A percentile compares a stretch with the other conserved stretches of the same genome.
These are phyloP conservation scores for Trypanosoma melophagium DNA, from an alignment of 208 protist genomes.

Conservation along the genomic window DNA sequence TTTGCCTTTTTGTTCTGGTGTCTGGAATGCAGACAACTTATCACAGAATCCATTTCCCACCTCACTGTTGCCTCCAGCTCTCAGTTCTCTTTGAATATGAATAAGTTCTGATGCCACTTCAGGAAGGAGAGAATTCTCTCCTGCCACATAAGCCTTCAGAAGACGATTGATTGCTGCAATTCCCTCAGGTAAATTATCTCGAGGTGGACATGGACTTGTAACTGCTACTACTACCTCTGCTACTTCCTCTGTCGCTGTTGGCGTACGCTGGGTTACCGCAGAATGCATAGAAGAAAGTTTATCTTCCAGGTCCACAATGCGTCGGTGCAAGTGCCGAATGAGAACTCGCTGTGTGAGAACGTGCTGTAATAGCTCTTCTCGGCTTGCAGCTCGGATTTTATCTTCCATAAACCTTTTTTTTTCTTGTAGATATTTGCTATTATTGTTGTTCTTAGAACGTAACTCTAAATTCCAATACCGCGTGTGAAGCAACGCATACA, in stretches of 20 bases:
- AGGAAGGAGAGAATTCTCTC: slow-evolving; percentile 14
- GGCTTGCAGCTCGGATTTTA: slow-evolving; percentile 33
- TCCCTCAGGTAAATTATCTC: slow-evolving; percentile 24
- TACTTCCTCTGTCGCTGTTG: not conserved
- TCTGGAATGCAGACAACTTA: no score
- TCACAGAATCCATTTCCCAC: not conserved
- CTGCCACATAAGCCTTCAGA: slow-evolving; percentile 29
- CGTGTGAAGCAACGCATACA: no score
- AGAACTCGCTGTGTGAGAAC: slow-evolving; percentile 57
- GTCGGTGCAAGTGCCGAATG: slow-evolving; percentile 57
- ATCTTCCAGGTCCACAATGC: slow-evolving; percentile 53
- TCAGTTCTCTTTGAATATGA: slow-evolving; percentile 33
- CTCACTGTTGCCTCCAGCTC: not conserved
- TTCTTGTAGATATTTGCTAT: no score
- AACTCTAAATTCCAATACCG: no score
- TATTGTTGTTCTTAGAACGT: no score
- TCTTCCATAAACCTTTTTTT: slow-evolving; percentile 27
- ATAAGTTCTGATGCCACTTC: slow-evolving; percentile 45
- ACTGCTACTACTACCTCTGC: not conserved
- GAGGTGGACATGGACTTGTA: not conserved
- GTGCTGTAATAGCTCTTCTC: slow-evolving; percentile 60
- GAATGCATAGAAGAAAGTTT: not conserved
- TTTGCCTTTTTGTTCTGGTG: no score
- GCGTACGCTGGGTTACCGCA: not conserved
- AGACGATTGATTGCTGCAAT: slow-evolving; percentile 44